Conservation (phyloP, 1,284 basidiomycete species). For the Anthracocystis panici-leucophaei region DNA sequence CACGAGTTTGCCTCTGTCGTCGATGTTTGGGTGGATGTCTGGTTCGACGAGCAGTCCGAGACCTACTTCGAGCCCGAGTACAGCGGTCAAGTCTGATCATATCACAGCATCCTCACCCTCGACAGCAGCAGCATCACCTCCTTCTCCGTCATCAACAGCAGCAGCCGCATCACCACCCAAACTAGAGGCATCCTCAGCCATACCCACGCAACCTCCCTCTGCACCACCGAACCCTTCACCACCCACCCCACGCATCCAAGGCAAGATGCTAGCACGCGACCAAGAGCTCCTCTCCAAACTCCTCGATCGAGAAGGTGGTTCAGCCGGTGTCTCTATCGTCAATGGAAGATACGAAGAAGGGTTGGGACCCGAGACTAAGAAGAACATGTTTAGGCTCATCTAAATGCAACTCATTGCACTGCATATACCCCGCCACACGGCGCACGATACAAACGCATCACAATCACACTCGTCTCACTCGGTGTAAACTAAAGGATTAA, state of each 20-base stretch:
- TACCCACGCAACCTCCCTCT: neutral
- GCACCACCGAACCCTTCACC: neutral
- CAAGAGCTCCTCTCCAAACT: conserved; percentile 46
- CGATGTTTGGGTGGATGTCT: conserved; percentile 5
- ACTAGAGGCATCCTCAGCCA: neutral
- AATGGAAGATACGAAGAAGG: conserved; percentile 56
- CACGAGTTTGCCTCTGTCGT: neutral
- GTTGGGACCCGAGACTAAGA: conserved; percentile 50
- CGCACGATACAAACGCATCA: neutral
- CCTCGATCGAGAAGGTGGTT: conserved; percentile 49
- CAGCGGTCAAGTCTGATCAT: too few relatives aligned
- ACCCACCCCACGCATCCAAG: neutral
- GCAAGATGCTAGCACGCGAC: conserved; percentile 45
- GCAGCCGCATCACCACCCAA: neutral
- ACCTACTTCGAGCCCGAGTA: too few relatives aligned
- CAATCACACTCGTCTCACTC: neutral
- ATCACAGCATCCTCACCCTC: neutral
- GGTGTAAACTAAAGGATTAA: neutral
- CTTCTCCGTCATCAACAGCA: neutral
- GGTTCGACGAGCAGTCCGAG: neutral
- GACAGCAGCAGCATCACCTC: neutral
- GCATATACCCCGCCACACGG: conserved; percentile 9
- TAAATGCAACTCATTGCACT: conserved; percentile 5
- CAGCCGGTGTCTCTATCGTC: conserved; percentile 41
- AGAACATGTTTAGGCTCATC: conserved; percentile 59